Evolutionary conservation across 257 asterid genomes (phyloP), one percentile per base, ranked within the genome.

Genomic region (Nicotiana undulata): DNA sequence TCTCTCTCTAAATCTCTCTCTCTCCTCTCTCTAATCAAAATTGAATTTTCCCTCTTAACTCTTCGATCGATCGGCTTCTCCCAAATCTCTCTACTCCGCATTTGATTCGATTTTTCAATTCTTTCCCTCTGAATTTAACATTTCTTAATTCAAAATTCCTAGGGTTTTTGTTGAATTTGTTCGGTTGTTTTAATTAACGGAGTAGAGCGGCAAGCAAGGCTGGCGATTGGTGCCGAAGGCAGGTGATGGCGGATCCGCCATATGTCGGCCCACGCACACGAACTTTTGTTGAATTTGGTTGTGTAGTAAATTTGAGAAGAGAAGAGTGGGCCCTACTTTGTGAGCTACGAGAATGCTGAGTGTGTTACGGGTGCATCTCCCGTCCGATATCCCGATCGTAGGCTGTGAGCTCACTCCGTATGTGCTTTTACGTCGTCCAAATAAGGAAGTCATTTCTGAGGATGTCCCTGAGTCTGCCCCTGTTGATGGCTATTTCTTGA

Each of bases 331-430:
- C 32, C 20, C 3, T 20, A 40, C 46, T 60, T 65, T 78, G 81
- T 65, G 72, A 87, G 17, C 26, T 63, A 34, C 53, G 31, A 79
- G 86, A 83, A 92, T 92, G 97, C 92, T 92, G 90, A 92, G 86
- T 82, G 91, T 92, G 89, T 81, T 87, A 51, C 87, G 95, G 70
- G 92, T 92, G 86, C 97, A 92, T 87, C 89, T 95, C 72, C 98
- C 99, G 67, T 92, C 99, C 67, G 99, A 93, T 82, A 95, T 95
- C 81, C 98, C 99, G 49, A 92, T 95, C 52, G 99, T 95, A 26
- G 98, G 98, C 79, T 95, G 99, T 81, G 98, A 95, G 83, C 88
- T 95, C 86, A 90, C 93, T 63, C 99, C 99, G 0, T 95, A 93
- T 51, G 96, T 95, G 68, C 93, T 95, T 34, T 81, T 92, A 86